Percentiles rank a stretch among this genome's conserved stretches.
These are phyloP conservation scores for Arthroderma sp. DNA, from an alignment of 2,329 filamentous ascomycete species.

Conservation along the genomic window DNA sequence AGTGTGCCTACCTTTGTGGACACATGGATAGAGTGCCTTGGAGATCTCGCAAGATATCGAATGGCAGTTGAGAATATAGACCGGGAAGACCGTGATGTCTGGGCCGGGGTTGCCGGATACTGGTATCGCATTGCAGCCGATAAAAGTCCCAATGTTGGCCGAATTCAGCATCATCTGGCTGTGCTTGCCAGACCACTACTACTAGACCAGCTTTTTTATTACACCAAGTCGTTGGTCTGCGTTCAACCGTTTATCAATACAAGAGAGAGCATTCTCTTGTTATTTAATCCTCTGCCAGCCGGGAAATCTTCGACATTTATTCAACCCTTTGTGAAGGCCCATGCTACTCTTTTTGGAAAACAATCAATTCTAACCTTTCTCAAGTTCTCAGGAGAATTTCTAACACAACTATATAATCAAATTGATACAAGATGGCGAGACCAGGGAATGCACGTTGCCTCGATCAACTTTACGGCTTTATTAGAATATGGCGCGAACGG, in stretches of 20 bases:
- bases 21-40: constrained; percentile 88
- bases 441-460: constrained; percentile 41
- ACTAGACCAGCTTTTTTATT: constrained; percentile 47
- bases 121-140: constrained; percentile 82
- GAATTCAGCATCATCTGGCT: constrained; percentile 79
- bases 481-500: constrained; percentile 41
- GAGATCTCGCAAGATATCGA: constrained; percentile 69
- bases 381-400: constrained; percentile 26
- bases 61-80: constrained; percentile 86
- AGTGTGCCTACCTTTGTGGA: constrained; percentile 71
- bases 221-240: constrained; percentile 44
- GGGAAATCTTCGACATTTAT: constrained; percentile 14
- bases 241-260: constrained; percentile 44
- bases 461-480: constrained; percentile 42
- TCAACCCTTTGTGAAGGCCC: constrained; percentile 42
- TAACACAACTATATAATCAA: constrained; percentile 44
- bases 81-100: constrained; percentile 59
- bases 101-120: constrained; percentile 63
- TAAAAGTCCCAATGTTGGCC: constrained; percentile 58
- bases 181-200: constrained; percentile 46
- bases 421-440: constrained; percentile 39
- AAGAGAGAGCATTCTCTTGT: constrained; percentile 41
- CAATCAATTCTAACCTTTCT: constrained; percentile 27
- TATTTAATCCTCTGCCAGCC: constrained; percentile 43
- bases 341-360: constrained; percentile 36